Evolutionary conservation across 805 yeast species (phyloP), one percentile per base, ranked within the genome.

Genomic region (Dipodascus geniculatus): DNA sequence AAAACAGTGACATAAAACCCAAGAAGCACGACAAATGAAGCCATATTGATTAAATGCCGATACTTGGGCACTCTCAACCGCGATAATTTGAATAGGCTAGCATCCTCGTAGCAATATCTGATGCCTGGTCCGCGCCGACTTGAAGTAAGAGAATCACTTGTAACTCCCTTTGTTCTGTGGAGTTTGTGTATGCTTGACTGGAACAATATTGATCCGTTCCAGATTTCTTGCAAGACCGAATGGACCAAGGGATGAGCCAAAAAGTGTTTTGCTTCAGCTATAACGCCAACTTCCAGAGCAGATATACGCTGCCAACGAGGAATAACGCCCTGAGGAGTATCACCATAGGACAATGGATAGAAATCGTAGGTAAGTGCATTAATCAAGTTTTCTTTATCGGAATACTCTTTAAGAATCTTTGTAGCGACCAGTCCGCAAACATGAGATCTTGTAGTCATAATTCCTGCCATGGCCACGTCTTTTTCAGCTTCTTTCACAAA

Each of bases 371-470:
- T 76, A 17, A 79, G 62, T 24, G 74, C 65, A 57, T 74, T 71
- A 44, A 78, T 74, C 48, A 80, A 62, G 53, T 71, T 74, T 31
- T 63, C 66, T 2, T 72, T 67, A 48, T 68, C 68, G 33, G 58
- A 60, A 56, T 72, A 75, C 54, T 76, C 81, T 48, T 75, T 65
- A 28, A 78, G 65, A 62, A 79, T 69, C 56, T 79, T 66, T 20
- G 76, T 68, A 1, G 82, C 79, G 35, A 78, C 65, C n/a, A 76
- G 59, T 62, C 79, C 83, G 59, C 83, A 79, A 2, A 77, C 68
- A 54, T 67, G 71, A 33, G 81, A 74, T 52, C 79, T 72, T 2
- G 82, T 76, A 3, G 60, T 52, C 65, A 68, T 59, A 4, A 69
- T 60, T 38, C 71, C 67, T 14, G 66, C 60, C 55, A 57, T 57